phyloP scores from a whole-genome alignment of 768 basidiomycete genomes.

The Termitomyces sp. region DNA sequence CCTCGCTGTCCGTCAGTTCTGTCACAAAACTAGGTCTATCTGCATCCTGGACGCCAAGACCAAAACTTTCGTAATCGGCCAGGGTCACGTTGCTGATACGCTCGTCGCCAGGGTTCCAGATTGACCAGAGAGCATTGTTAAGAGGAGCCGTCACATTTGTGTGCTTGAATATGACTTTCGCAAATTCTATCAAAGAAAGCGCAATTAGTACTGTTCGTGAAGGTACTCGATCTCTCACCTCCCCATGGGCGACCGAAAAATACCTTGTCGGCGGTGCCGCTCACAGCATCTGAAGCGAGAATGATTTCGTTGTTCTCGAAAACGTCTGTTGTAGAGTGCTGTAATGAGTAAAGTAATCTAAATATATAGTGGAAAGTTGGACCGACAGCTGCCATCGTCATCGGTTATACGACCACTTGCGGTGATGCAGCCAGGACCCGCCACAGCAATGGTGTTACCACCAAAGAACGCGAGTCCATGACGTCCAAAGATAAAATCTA shows the following conservation, averaged over 20 bases:
- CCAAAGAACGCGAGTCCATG: conserved; percentile 43
- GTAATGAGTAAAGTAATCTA: neutral
- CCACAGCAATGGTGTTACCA: conserved; percentile 44
- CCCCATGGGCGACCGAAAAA: conserved; percentile 50
- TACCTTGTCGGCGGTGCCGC: conserved; percentile 31
- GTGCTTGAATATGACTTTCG: conserved; percentile 49
- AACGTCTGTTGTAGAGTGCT: conserved; percentile 30
- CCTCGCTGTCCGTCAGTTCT: conserved; percentile 32
- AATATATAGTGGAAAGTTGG: neutral
- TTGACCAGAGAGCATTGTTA: conserved; percentile 42
- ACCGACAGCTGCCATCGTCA: conserved; percentile 44
- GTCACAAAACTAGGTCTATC: conserved; percentile 39
- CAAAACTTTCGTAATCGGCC: conserved; percentile 44
- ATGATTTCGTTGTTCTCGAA: conserved; percentile 43
- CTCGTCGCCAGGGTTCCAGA: conserved; percentile 36
- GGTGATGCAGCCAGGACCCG: conserved; percentile 42
- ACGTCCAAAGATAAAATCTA: conserved; percentile 51
- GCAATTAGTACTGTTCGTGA: neutral
- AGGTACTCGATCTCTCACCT: conserved; percentile 23
- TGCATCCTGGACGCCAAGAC: conserved; percentile 34
- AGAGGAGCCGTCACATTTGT: conserved; percentile 38
- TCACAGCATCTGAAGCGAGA: conserved; percentile 35
- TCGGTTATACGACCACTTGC: conserved; percentile 45
- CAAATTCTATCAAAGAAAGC: conserved; percentile 30
- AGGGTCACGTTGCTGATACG: conserved; percentile 42